These are phyloP conservation scores for Colletotrichum tropicale DNA, from an alignment of 2,329 filamentous ascomycete species.

Conservation along the genomic window DNA sequence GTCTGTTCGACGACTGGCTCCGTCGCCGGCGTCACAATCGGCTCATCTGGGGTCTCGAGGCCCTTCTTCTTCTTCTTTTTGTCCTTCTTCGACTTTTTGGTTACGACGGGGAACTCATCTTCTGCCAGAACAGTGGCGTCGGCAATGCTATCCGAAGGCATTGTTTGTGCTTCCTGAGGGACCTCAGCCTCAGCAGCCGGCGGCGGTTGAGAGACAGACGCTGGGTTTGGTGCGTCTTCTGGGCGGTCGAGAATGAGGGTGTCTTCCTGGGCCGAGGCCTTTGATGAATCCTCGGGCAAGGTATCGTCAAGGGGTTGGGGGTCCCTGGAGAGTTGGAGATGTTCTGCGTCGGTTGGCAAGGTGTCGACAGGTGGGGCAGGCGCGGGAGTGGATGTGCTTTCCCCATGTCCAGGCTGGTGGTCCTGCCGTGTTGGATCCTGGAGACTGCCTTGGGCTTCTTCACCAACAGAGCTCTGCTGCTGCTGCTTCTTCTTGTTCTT, in stretches of 20 bases:
- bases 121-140: slow-evolving; percentile 20
- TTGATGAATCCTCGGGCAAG: background rate
- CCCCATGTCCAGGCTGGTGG: background rate
- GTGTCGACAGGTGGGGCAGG: background rate
- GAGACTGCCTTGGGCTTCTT: background rate
- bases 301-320: background rate
- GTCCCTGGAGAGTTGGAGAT: background rate
- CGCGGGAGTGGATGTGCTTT: background rate
- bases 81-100: slow-evolving; percentile 30
- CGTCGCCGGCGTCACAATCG: background rate
- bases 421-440: background rate
- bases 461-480: slow-evolving; percentile 12
- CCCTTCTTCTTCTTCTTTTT: slow-evolving; percentile 24
- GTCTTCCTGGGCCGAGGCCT: background rate
- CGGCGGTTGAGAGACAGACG: background rate
- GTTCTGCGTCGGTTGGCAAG: background rate
- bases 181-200: background rate
- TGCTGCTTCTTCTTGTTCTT: slow-evolving; percentile 33
- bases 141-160: slow-evolving; percentile 5
- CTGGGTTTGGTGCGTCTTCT: background rate
- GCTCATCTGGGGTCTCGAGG: slow-evolving; percentile 20
- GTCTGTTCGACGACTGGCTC: background rate
- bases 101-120: slow-evolving; percentile 22
- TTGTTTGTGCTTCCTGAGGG: background rate
- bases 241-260: background rate